These are phyloP conservation scores for Teratosphaeria nubilosa DNA, from an alignment of 2,329 filamentous ascomycete species.

Conservation along the genomic window DNA sequence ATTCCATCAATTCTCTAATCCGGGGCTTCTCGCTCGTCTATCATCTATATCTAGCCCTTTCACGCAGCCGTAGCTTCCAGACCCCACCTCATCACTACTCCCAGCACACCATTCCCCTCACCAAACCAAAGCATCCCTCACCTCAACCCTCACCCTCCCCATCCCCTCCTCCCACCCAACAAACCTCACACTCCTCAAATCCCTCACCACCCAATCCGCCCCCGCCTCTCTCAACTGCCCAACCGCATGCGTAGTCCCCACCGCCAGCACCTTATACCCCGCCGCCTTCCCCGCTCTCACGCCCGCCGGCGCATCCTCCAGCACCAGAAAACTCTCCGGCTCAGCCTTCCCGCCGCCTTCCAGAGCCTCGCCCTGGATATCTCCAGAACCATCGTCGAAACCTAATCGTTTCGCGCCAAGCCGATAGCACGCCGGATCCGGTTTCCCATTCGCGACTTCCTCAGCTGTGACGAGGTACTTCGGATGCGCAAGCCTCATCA, in stretches of 20 bases:
- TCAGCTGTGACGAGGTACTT: slow-evolving; percentile 40
- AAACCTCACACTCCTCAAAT: slow-evolving; percentile 64
- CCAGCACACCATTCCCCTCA: slow-evolving; percentile 4
- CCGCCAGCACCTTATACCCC: slow-evolving; percentile 73
- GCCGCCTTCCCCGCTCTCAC: slow-evolving; percentile 75
- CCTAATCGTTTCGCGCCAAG: slow-evolving; percentile 33
- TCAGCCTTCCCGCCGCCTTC: slow-evolving; percentile 2
- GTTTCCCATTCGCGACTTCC: slow-evolving; percentile 40
- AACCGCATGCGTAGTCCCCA: slow-evolving; percentile 72
- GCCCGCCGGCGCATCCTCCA: slow-evolving; percentile 84
- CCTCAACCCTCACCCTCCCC: slow-evolving; percentile 56
- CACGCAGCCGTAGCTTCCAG: too few species aligned
- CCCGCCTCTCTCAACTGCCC: slow-evolving; percentile 62
- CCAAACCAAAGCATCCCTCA: slow-evolving; percentile 48
- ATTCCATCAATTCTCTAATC: too few species aligned
- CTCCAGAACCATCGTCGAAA: slow-evolving; percentile 27
- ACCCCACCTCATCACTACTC: too few species aligned
- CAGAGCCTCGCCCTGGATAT: not conserved
- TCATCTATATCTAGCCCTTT: too few species aligned
- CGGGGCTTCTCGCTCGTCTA: too few species aligned
- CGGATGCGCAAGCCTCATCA: slow-evolving; percentile 39
- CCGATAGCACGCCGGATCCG: slow-evolving; percentile 40
- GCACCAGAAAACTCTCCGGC: slow-evolving; percentile 51
- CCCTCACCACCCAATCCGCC: slow-evolving; percentile 80
- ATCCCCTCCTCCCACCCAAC: slow-evolving; percentile 43